phyloP scores from a whole-genome alignment of 257 asterid species.

The Mentha longifolia region DNA sequence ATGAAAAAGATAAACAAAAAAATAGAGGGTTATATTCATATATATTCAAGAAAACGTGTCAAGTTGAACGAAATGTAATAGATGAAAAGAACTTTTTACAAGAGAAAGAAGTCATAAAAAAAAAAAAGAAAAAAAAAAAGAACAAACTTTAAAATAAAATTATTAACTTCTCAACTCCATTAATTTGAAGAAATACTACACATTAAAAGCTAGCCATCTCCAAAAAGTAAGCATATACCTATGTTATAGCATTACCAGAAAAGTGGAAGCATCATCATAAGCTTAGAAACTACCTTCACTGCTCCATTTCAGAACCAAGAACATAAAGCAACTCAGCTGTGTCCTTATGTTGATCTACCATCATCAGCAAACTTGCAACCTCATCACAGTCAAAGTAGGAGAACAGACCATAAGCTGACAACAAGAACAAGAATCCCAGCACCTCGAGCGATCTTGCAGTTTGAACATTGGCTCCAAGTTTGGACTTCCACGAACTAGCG shows the following conservation, averaged over 20 bases:
- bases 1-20: too few relatives aligned
- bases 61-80: too few relatives aligned
- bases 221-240: too few relatives aligned
- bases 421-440: conserved; percentile 50
- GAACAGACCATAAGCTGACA: conserved; percentile 45
- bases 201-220: too few relatives aligned
- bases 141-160: too few relatives aligned
- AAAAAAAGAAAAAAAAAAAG: too few relatives aligned
- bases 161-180: too few relatives aligned
- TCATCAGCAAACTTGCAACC: conserved; percentile 35
- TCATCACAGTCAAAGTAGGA: conserved; percentile 44
- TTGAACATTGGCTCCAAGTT: conserved; percentile 28
- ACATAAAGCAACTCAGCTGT: conserved; percentile 25
- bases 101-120: too few relatives aligned
- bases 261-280: background rate
- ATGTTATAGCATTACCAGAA: background rate
- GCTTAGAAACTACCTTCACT: conserved; percentile 28
- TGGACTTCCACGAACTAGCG: conserved; percentile 55
- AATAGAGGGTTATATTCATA: too few relatives aligned
- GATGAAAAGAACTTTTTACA: too few relatives aligned
- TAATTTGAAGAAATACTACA: too few relatives aligned
- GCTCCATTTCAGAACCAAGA: conserved; percentile 24
- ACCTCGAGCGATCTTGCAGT: conserved; percentile 37
- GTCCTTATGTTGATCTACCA: conserved; percentile 37
- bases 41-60: too few relatives aligned